A percentile compares a stretch with the other conserved stretches of the same genome.
phyloP scores from a whole-genome alignment of 2,329 filamentous ascomycete species.

The Ascochyta rabiei region DNA sequence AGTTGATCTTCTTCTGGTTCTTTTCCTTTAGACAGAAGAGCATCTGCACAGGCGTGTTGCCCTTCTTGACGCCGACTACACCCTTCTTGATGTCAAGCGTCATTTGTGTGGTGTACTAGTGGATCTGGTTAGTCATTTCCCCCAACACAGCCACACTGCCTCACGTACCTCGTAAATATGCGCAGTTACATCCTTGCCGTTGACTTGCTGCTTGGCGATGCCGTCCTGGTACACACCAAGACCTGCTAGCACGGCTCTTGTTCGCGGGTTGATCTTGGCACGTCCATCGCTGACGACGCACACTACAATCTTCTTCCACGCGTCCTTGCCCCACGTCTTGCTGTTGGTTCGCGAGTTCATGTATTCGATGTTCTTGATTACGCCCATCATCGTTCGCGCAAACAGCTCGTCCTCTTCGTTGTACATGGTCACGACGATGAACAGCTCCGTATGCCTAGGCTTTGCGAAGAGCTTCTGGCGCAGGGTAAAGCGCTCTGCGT shows the following conservation, averaged over 20 bases:
- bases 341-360: constrained; percentile 94
- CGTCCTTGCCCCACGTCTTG: constrained; percentile 97
- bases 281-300: constrained; percentile 97
- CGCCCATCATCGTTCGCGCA: constrained; percentile 91
- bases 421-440: constrained; percentile 98
- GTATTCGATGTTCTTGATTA: constrained; percentile 98
- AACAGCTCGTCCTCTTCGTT: constrained; percentile 98
- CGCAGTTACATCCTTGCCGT: constrained; percentile 92
- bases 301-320: constrained; percentile 99
- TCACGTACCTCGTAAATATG: constrained; percentile 78
- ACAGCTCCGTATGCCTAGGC: constrained; percentile 88
- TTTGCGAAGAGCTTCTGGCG: constrained; percentile 93
- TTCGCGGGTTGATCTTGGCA: constrained; percentile 94
- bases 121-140: constrained; percentile 20
- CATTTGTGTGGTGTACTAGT: constrained; percentile 78
- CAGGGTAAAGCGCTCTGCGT: constrained; percentile 85
- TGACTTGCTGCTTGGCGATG: constrained; percentile 98
- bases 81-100: constrained; percentile 89
- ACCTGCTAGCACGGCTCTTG: constrained; percentile 84
- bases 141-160: constrained; percentile 1
- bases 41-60: constrained; percentile 88
- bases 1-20: constrained; percentile 99
- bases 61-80: constrained; percentile 82
- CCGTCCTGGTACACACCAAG: constrained; percentile 98
- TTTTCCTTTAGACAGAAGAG: constrained; percentile 99